Percentiles rank a stretch among this genome's conserved stretches.
These are phyloP conservation scores for Leptodermis oblonga DNA, from an alignment of 257 asterid species.

Conservation along the genomic window DNA sequence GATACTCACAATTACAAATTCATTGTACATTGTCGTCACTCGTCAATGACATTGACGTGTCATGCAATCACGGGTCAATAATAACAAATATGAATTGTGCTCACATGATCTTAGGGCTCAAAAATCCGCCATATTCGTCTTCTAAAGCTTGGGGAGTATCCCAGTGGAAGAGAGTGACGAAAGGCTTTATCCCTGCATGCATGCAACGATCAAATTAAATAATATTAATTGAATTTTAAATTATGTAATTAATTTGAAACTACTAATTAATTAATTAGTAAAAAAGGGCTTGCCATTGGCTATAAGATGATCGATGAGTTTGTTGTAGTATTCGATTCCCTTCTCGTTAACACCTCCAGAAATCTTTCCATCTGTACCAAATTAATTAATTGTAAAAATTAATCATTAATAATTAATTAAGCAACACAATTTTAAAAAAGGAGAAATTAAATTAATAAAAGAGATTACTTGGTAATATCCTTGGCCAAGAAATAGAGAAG, in stretches of 20 bases:
- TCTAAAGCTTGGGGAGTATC: conserved; percentile 2
- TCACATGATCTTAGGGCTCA: background rate
- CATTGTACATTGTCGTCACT: too few species aligned
- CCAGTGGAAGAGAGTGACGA: conserved; percentile 2
- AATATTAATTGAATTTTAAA: too few species aligned
- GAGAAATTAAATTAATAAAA: too few species aligned
- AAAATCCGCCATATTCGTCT: background rate
- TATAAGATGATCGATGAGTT: background rate
- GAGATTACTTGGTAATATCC: conserved; percentile 45
- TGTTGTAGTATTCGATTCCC: conserved; percentile 9
- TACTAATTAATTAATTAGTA: background rate
- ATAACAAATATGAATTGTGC: background rate
- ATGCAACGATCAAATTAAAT: too few species aligned
- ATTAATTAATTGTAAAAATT: too few species aligned
- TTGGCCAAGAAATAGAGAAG: conserved; percentile 56
- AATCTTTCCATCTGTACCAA: background rate
- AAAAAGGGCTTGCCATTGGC: background rate
- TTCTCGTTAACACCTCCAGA: conserved; percentile 5
- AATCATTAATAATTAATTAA: too few species aligned
- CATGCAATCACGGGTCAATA: too few species aligned
- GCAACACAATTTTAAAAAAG: too few species aligned
- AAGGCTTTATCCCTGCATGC: background rate
- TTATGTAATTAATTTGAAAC: background rate
- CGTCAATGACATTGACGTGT: too few species aligned
- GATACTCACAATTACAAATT: too few species aligned